Conservation (phyloP, 1,139 yeast genomes). For the Saccharomyces hybrid region DNA sequence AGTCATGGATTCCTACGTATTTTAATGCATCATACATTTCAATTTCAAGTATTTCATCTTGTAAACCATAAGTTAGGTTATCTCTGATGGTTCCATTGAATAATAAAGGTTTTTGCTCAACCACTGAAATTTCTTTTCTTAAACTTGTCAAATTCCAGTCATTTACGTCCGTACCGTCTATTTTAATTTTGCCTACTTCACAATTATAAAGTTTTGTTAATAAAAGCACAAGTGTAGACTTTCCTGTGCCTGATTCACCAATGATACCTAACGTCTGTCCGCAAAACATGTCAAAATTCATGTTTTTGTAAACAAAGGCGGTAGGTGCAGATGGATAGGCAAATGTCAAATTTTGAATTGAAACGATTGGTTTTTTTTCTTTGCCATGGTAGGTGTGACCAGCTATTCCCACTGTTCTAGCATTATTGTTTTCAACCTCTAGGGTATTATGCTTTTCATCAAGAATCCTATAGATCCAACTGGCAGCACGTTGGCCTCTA, state of each 20-base stretch:
- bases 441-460: conserved; percentile 16
- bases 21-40: conserved; percentile 39
- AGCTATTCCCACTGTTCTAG: conserved; percentile 14
- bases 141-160: conserved; percentile 42
- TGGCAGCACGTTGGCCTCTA: conserved; percentile 68
- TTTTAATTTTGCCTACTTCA: conserved; percentile 32
- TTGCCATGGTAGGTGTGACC: background rate
- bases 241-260: conserved; percentile 78
- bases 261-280: conserved; percentile 54
- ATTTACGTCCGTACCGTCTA: conserved; percentile 40
- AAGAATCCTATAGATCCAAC: conserved; percentile 43
- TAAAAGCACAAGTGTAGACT: conserved; percentile 56
- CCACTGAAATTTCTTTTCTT: conserved; percentile 50
- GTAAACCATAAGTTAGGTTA: conserved; percentile 57
- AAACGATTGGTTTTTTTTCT: conserved; percentile 22
- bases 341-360: conserved; percentile 42
- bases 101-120: conserved; percentile 59
- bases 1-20: conserved; percentile 43
- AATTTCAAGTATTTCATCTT: conserved; percentile 25
- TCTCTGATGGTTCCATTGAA: conserved; percentile 62
- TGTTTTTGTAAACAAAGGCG: conserved; percentile 32
- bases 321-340: conserved; percentile 36
- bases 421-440: conserved; percentile 6
- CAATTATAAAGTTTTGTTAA: conserved; percentile 45
- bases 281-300: conserved; percentile 37